Percentiles rank a stretch among this genome's conserved stretches.
Conservation (phyloP, 2,329 filamentous ascomycete species). For the Myriangium duriaei region DNA sequence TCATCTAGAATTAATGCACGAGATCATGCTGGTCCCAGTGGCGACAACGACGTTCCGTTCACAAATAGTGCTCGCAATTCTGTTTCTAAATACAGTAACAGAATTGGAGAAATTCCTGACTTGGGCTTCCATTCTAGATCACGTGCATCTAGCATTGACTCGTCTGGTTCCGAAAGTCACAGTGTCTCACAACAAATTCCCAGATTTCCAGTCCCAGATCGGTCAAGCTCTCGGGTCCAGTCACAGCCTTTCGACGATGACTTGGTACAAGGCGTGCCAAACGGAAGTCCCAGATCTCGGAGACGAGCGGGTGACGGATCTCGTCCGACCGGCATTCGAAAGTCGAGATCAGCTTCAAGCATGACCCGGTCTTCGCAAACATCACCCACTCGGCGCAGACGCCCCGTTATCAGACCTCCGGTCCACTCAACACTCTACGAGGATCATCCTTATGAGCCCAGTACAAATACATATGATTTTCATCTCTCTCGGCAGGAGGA, state of each 20-base stretch:
- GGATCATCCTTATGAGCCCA: constrained; percentile 10
- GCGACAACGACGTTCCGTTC: too few relatives aligned
- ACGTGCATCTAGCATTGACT: constrained; percentile 6
- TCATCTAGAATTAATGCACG: too few relatives aligned
- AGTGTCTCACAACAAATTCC: constrained; percentile 37
- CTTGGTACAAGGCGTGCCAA: background rate
- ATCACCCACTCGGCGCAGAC: constrained; percentile 29
- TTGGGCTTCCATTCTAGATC: constrained; percentile 5
- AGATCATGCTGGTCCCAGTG: too few relatives aligned
- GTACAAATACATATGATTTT: background rate
- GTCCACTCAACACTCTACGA: constrained; percentile 6
- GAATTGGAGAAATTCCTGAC: too few relatives aligned
- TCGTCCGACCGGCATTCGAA: constrained; percentile 46
- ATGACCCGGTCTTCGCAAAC: constrained; percentile 49
- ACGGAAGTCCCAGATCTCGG: constrained; percentile 5
- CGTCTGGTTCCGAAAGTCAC: constrained; percentile 20
- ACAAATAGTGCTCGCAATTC: too few relatives aligned
- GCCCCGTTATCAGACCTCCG: constrained; percentile 17
- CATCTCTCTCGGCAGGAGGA: background rate
- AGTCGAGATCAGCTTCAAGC: constrained; percentile 70
- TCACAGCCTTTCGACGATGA: constrained; percentile 28
- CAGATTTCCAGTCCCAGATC: constrained; percentile 82
- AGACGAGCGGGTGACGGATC: background rate
- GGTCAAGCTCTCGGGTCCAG: constrained; percentile 73
- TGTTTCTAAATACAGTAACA: too few relatives aligned